Evolutionary conservation across 2,329 filamentous ascomycete genomes (phyloP).

Genomic region (Dothideomycetes sp.): DNA sequence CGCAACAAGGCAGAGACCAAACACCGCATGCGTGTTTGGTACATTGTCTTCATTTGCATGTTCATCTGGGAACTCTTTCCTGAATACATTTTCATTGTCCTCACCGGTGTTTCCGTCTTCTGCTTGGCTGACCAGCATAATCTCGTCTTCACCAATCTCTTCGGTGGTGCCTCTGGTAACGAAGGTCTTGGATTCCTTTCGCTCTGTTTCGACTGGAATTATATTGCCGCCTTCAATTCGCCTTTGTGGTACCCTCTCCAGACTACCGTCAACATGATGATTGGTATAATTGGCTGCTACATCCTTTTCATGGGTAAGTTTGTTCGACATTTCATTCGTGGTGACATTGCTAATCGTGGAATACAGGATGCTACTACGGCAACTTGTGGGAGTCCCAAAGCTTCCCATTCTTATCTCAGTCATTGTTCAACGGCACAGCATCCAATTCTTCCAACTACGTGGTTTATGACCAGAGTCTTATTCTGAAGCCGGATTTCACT

Average conservation of each 20-base stretch:
- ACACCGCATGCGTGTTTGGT: conserved; percentile 31
- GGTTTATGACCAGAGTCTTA: conserved; percentile 32
- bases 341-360: no score
- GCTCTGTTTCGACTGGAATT: conserved; percentile 35
- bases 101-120: conserved; percentile 32
- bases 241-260: conserved; percentile 29
- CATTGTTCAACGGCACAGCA: conserved; percentile 25
- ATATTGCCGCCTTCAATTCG: conserved; percentile 24
- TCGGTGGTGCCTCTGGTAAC: conserved; percentile 37
- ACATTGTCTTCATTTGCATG: conserved; percentile 26
- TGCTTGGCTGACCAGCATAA: conserved; percentile 35
- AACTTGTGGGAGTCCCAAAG: conserved; percentile 30
- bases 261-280: conserved; percentile 27
- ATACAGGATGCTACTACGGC: no score
- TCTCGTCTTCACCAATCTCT: conserved; percentile 37
- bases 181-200: conserved; percentile 34
- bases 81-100: conserved; percentile 34
- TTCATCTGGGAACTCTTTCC: conserved; percentile 40
- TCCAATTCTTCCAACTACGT: conserved; percentile 26
- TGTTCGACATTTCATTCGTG: no score
- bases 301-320: conserved; percentile 25
- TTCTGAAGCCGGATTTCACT: conserved; percentile 29
- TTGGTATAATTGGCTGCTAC: conserved; percentile 28
- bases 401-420: conserved; percentile 34
- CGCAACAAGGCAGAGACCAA: conserved; percentile 25